These are phyloP conservation scores for Didymosphaeria variabile DNA, from an alignment of 2,329 filamentous ascomycete genomes.

Conservation along the genomic window DNA sequence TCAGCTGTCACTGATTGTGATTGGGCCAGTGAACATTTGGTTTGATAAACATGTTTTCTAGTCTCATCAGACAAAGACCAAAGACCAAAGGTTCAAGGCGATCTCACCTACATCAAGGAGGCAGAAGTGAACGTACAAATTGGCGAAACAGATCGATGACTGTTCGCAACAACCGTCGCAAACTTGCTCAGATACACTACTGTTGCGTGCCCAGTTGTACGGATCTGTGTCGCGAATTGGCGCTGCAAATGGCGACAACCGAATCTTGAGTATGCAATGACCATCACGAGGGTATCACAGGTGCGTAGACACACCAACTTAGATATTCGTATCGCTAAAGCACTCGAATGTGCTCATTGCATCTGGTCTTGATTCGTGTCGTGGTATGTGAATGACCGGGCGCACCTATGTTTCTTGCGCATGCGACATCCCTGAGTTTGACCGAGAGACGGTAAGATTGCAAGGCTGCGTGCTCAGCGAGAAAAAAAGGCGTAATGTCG, in stretches of 20 bases:
- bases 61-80: too few relatives aligned
- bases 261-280: neutral
- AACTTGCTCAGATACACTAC: slow-evolving; percentile 8
- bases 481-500: too few relatives aligned
- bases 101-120: neutral
- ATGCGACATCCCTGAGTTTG: too few relatives aligned
- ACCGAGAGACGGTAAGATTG: too few relatives aligned
- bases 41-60: neutral
- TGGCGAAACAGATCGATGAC: neutral
- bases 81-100: too few relatives aligned
- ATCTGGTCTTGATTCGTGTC: neutral
- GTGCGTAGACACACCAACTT: neutral
- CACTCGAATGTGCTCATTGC: slow-evolving; percentile 13
- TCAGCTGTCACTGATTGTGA: neutral
- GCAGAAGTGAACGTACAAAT: neutral
- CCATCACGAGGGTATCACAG: neutral
- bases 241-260: slow-evolving; percentile 1
- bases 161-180: neutral
- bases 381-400: too few relatives aligned
- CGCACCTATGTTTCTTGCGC: too few relatives aligned
- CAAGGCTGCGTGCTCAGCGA: too few relatives aligned
- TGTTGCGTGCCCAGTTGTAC: neutral
- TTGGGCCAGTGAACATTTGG: too few relatives aligned
- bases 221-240: neutral
- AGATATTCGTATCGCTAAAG: neutral